Evolutionary conservation across 2,329 filamentous ascomycete species (phyloP), one percentile per base, ranked within the genome.

Genomic region (Dryadomyces sulphureus): DNA sequence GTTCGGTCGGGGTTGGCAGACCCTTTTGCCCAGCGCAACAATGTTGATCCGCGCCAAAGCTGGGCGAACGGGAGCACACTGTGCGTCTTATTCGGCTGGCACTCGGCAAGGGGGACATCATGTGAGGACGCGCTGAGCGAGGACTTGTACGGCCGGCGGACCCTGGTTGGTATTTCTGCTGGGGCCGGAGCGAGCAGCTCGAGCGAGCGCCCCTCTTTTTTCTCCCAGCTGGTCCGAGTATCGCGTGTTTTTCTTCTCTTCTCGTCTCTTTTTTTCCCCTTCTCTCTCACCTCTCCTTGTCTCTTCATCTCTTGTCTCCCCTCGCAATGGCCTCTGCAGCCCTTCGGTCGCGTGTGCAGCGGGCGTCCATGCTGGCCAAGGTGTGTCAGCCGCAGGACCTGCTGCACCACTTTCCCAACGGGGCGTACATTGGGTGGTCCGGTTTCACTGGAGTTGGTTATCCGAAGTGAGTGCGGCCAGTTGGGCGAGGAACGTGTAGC

Each of bases 361-460:
- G 84, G 53, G 81, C 86, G 20, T 83, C 81, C 38, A 79, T 90
- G 63, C 72, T 93, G 47, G 80, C 79, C 57, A 93, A 90, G 72
- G 69, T 94, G 49, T 79, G 81, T 55, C 79, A 79, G 56, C 77
- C 87, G 34, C 77, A 92, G 62, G 86, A 93, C 60, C 64, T 93
- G 52, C 72, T 94, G 49, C 72, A 83, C 52, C 73, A 84, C 54
- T 94, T 94, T 57, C 87, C 87, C 53, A 77, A 92, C 69, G 81
- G 80, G 59, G 66, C 84, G n/a, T 92, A 92, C 63, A 77, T 94
- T 56, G 88, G 87, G 57, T 94, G 87, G 87, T 87, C 80, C 52
- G 87, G 87, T 32, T 94, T 94, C 65, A 94, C 87, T 12, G 87
- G 86, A 56, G 86, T 93, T 45, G 85, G 85, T 49, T 92, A 92